Evolutionary conservation across 2,329 filamentous ascomycete species (phyloP).

Genomic region (Monilinia fructigena): DNA sequence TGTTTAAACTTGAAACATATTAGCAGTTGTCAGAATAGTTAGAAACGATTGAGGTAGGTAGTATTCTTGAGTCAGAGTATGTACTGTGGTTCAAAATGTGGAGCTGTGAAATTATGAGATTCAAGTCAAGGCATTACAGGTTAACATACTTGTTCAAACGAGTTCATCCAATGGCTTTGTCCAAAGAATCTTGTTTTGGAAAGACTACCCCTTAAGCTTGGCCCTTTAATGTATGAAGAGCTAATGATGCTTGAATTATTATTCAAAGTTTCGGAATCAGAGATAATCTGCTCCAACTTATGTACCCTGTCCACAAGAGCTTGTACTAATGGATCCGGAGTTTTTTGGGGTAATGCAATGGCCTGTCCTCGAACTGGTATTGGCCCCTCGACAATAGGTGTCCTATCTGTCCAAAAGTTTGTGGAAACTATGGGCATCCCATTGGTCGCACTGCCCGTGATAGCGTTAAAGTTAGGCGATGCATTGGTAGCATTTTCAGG

Average conservation of each 20-base stretch:
- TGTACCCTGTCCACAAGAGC: constrained; percentile 19
- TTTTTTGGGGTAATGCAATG: not conserved
- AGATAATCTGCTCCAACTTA: constrained; percentile 14
- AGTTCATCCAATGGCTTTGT: constrained; percentile 30
- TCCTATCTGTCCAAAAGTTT: not conserved
- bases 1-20: constrained; percentile 20
- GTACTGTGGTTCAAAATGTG: not conserved
- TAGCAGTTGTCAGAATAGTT: not conserved
- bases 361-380: not conserved
- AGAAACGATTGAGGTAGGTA: not conserved
- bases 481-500: constrained; percentile 2
- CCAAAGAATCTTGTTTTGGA: constrained; percentile 31
- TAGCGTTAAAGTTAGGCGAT: not conserved
- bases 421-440: not conserved
- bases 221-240: not conserved
- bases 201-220: constrained; percentile 23
- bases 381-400: not conserved
- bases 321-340: constrained; percentile 1
- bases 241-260: not conserved
- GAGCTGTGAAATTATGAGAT: not conserved
- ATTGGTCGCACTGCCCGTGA: not conserved
- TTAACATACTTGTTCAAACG: constrained; percentile 26
- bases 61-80: not conserved
- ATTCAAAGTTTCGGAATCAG: not conserved
- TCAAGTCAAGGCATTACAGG: not conserved